These are phyloP conservation scores for Ambrosia hybrid DNA, from an alignment of 140 eudicot genomes.

Conservation along the genomic window DNA sequence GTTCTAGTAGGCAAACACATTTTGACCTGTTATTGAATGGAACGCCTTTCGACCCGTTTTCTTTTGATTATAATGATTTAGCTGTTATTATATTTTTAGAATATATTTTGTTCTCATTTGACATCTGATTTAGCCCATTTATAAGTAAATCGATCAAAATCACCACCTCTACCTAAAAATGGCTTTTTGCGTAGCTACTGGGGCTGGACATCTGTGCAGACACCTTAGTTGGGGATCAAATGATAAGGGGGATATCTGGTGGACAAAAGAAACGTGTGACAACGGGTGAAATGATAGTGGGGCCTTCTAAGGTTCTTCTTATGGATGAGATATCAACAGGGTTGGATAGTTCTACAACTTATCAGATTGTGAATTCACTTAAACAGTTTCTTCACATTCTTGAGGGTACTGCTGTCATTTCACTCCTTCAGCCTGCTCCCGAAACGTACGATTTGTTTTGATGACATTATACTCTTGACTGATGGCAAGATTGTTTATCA, in stretches of 20 bases:
- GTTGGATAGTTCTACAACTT: constrained; percentile 86
- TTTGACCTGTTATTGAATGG: background rate
- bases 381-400: constrained; percentile 74
- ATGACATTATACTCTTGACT: constrained; percentile 72
- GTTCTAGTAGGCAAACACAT: background rate
- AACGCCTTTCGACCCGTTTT: background rate
- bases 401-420: constrained; percentile 73
- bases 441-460: constrained; percentile 81
- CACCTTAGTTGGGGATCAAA: constrained; percentile 84
- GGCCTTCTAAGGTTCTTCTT: constrained; percentile 80
- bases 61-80: background rate
- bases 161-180: background rate
- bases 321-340: constrained; percentile 98
- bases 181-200: constrained; percentile 49
- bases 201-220: constrained; percentile 91
- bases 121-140: background rate
- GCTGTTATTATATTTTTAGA: background rate
- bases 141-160: background rate
- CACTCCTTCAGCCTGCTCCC: constrained; percentile 93
- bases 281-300: constrained; percentile 91
- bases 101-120: background rate
- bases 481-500: constrained; percentile 86
- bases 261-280: constrained; percentile 90
- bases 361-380: constrained; percentile 79
- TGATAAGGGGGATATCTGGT: constrained; percentile 93